Base-by-base conservation (phyloP, 805 yeast genomes). In the Suhomyces sp. region DNA sequence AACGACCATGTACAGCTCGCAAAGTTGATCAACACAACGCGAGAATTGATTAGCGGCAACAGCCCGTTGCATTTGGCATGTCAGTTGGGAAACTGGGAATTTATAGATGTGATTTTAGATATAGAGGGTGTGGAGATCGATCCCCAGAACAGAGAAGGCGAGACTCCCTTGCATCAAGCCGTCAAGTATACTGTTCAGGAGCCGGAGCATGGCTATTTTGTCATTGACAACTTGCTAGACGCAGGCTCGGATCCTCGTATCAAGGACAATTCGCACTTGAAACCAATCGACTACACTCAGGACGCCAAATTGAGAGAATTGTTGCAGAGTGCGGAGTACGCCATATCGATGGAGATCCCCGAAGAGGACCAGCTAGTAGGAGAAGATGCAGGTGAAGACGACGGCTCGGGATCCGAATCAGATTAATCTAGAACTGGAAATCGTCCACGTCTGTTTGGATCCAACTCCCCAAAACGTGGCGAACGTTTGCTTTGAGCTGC, bases 41-140 rank as follows among this genome's bases (percentile, higher is more conserved):
- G 56, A 15, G 80, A 75, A 52, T 90, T 90, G 60, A 85, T 96
- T 49, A 78, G 90, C 35, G 92, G 91, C 7, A 88, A 90, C 73
- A 74, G 91, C 1, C 82, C 96, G 1, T 74, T 93, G 42, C 98
- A 93, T 71, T 69, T 94, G 33, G 88, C 96, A 35, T 87, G 94
- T 40, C 79, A 79, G 54, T 79, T 84, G 59, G 99, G 98, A 3
- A 83, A 89, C 51, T 89, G 86, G 80, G 97, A 91, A 62, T 88
- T 88, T 35, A 75, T 94, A 64, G 97, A 93, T 66, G 71, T 79
- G 48, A 73, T 93, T 17, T 76, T 93, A 54, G 97, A 93, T 67
- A 85, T 87, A 51, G 96, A 89, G 55, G 97, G 94, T 2, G 91
- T 92, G 17, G 97, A 92, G 59, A 85, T 92, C 29, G 97, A 94